phyloP scores from a whole-genome alignment of 805 yeast genomes.

The Kodamaea lidongshanica region DNA sequence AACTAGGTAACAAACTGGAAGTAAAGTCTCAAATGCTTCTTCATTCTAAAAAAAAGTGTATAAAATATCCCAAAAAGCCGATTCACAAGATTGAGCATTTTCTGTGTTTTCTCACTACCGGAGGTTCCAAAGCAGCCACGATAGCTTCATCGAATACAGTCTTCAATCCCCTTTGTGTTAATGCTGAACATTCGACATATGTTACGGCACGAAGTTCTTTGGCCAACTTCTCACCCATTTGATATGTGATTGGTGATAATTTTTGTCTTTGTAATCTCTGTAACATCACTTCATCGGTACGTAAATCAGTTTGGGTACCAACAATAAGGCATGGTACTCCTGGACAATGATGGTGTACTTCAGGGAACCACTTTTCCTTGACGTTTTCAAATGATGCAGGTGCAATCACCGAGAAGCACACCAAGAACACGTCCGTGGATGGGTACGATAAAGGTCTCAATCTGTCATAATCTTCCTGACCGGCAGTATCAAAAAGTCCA shows the following conservation, averaged over 20 bases:
- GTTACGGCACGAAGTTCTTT: slow-evolving; percentile 92
- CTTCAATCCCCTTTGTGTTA: slow-evolving; percentile 94
- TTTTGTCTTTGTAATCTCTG: slow-evolving; percentile 89
- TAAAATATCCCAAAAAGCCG: not conserved
- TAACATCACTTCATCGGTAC: slow-evolving; percentile 86
- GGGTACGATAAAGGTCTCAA: slow-evolving; percentile 95
- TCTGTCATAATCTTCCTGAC: slow-evolving; percentile 98
- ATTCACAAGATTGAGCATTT: slow-evolving; percentile 76
- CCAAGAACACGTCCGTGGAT: slow-evolving; percentile 92
- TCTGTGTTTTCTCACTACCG: slow-evolving; percentile 73
- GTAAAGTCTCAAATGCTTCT: no score
- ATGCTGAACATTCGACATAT: slow-evolving; percentile 95
- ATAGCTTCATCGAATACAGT: slow-evolving; percentile 98
- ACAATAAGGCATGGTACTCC: slow-evolving; percentile 96
- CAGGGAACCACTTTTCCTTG: slow-evolving; percentile 98
- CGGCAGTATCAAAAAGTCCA: slow-evolving; percentile 98
- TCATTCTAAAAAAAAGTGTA: not conserved
- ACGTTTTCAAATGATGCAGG: slow-evolving; percentile 98
- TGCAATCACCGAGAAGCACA: slow-evolving; percentile 93
- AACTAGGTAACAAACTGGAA: no score
- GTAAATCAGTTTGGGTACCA: slow-evolving; percentile 92
- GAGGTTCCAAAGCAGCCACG: slow-evolving; percentile 97
- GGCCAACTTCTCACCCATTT: slow-evolving; percentile 88
- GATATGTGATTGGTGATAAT: slow-evolving; percentile 76
- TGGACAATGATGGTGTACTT: slow-evolving; percentile 94